Evolutionary conservation across 148 eudicot genomes (phyloP), one percentile per base, ranked within the genome.

Genomic region (Diospyros lotus): DNA sequence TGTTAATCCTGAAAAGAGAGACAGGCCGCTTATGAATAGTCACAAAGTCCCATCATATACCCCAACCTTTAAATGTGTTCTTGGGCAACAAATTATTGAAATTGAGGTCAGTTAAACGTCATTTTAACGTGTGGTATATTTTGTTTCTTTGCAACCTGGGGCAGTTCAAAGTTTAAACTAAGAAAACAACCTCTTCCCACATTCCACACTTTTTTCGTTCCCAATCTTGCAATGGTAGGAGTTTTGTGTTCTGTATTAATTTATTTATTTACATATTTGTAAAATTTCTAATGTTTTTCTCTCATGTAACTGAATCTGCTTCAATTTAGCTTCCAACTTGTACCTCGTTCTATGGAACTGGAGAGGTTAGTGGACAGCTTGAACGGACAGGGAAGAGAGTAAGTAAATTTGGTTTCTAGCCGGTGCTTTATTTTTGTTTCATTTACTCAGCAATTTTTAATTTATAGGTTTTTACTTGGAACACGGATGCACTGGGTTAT

Each of bases 341-440:
- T 52, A 93, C 99, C 78, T 86, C 93, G 54, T 91, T 95, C 76
- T 95, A 95, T 87, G 99, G 99, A 86, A 95, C 99, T 15, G 99
- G 99, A 84, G 99, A 95, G 88, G 99, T 88, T 79, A 88, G 97
- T 77, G 99, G 99, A 74, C 89, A 85, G 65, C 99, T 95, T 76
- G 97, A 95, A 82, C 82, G 99, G 80, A 93, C 96, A 5, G 98
- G 99, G 71, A 95, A 88, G 78, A 91, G 93, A 82, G 99, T 93
- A 83, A 76, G 93, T 63, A 55, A 69, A 59, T 2, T 78, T 60
- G 59, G 63, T 65, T 69, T 48, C 48, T 60, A 18, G 14, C 53
- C 59, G 45, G 28, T 64, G 7, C 10, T 58, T 41, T 46, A 9
- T 58, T 64, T 5, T 43, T 71, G 72, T 64, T 28, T 58, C 28